phyloP scores from a whole-genome alignment of 495 filamentous ascomycete genomes.

The Xanthoparmelia taractica region DNA sequence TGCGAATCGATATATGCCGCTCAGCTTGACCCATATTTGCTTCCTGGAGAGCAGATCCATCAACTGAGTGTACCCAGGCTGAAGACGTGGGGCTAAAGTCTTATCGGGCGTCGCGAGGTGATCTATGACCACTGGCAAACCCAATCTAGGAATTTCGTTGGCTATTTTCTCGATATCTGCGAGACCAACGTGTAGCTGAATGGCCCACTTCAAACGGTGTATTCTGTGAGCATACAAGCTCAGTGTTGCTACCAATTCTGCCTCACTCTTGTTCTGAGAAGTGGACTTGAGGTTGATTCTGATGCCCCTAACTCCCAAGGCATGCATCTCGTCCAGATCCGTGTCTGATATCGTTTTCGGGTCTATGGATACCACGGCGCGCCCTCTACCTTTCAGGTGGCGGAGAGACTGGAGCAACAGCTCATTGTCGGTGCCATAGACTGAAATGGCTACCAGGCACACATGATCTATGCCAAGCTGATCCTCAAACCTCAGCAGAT shows the following conservation, averaged over 20 bases:
- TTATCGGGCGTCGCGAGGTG: not conserved
- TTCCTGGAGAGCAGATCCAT: not conserved
- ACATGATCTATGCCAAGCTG: conserved; percentile 1
- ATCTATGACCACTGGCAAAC: not conserved
- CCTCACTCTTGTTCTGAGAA: not conserved
- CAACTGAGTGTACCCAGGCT: not conserved
- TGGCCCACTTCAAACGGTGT: not conserved
- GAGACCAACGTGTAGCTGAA: not conserved
- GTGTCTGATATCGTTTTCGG: not conserved
- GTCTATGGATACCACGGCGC: conserved; percentile 3
- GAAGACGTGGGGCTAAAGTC: not conserved
- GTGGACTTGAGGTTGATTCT: not conserved
- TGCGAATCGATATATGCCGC: not conserved
- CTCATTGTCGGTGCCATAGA: not conserved
- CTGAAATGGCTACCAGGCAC: not conserved
- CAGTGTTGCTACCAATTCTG: not conserved
- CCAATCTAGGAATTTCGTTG: not conserved
- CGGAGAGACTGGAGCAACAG: not conserved
- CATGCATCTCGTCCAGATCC: conserved; percentile 1
- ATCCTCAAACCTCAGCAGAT: not conserved
- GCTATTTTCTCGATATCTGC: not conserved
- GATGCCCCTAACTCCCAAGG: not conserved
- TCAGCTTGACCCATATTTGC: not conserved
- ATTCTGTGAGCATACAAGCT: not conserved
- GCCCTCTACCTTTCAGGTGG: not conserved